A percentile compares a stretch with the other conserved stretches of the same genome.
These are phyloP conservation scores for Przewalskia tangutica DNA, from an alignment of 257 asterid genomes.

Conservation along the genomic window DNA sequence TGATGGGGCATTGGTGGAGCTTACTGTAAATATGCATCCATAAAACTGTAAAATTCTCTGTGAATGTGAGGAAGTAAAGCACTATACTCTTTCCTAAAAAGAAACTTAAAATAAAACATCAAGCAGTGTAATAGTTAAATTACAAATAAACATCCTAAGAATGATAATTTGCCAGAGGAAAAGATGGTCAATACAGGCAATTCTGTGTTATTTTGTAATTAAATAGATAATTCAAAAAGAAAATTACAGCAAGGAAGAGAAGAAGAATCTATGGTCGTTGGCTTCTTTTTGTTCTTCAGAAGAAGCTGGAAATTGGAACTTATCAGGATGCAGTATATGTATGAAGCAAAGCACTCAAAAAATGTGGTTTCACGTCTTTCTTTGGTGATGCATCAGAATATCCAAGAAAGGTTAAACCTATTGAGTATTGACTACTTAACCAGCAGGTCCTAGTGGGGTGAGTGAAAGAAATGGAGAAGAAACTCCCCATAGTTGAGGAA, in stretches of 20 bases:
- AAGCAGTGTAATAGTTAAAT: background rate
- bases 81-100: background rate
- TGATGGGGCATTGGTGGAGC: background rate
- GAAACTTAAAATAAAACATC: background rate
- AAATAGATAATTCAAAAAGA: background rate
- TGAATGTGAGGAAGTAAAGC: background rate
- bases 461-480: background rate
- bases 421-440: background rate
- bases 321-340: background rate
- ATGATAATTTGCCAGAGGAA: background rate
- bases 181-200: background rate
- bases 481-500: background rate
- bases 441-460: background rate
- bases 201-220: background rate
- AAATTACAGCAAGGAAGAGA: background rate
- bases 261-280: background rate
- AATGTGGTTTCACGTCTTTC: background rate
- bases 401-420: background rate
- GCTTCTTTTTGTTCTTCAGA: background rate
- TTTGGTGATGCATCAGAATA: background rate
- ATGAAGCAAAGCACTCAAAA: background rate
- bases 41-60: too few relatives aligned
- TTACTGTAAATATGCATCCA: background rate
- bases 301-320: background rate
- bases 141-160: background rate